Evolutionary conservation across 139 green algal species (phyloP).

Genomic region (Coelastrella sp.): DNA sequence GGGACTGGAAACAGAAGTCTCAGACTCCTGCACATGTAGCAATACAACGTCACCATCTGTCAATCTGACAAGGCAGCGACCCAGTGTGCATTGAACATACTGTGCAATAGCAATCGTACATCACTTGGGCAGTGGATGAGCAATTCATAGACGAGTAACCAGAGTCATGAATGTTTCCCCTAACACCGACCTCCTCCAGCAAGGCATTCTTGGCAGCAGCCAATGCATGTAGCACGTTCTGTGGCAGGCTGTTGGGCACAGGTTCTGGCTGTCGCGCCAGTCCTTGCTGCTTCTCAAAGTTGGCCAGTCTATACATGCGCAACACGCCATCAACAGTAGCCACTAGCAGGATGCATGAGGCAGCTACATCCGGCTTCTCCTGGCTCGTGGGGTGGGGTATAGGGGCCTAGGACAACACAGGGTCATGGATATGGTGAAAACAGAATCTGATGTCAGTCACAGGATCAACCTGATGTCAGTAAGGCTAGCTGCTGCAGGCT

Average conservation of each 20-base stretch:
- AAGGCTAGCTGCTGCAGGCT: too few species aligned
- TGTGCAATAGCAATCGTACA: too few species aligned
- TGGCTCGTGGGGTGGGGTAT: constrained; percentile 34
- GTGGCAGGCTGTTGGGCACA: constrained; percentile 12
- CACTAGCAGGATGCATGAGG: constrained; percentile 22
- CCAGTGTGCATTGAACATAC: too few species aligned
- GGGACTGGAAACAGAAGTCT: constrained; percentile 46
- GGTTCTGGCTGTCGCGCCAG: constrained; percentile 17
- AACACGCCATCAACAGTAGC: constrained; percentile 41
- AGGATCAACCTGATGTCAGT: too few species aligned
- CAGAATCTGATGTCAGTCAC: too few species aligned
- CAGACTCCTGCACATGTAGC: constrained; percentile 39
- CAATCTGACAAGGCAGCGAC: too few species aligned
- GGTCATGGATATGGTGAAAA: too few species aligned
- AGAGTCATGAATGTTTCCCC: background rate
- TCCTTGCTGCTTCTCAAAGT: constrained; percentile 5
- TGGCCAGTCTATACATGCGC: constrained; percentile 38
- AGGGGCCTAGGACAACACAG: too few species aligned
- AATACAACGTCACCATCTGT: too few species aligned
- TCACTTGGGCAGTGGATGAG: too few species aligned
- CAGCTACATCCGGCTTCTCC: constrained; percentile 24
- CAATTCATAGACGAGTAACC: too few species aligned
- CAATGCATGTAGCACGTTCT: background rate
- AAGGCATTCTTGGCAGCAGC: constrained; percentile 6
- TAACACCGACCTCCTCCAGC: constrained; percentile 17